These are phyloP conservation scores for Blastobotrys americana DNA, from an alignment of 805 yeast genomes.

Conservation along the genomic window DNA sequence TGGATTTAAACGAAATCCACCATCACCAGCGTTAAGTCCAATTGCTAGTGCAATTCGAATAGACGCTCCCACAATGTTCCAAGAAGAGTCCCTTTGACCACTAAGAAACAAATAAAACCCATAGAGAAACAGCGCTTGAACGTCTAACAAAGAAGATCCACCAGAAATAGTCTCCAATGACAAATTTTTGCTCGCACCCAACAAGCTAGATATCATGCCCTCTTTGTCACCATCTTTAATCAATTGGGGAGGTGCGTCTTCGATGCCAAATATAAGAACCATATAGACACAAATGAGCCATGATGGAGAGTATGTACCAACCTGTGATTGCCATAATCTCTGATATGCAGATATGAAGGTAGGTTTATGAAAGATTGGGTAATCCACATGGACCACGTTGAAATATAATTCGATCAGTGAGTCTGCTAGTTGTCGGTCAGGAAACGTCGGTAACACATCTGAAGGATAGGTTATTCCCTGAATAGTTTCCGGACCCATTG, in stretches of 20 bases:
- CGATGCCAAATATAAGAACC: conserved; percentile 1
- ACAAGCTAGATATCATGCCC: neutral
- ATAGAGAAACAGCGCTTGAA: conserved; percentile 9
- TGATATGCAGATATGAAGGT: neutral
- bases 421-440: conserved; percentile 3
- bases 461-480: neutral
- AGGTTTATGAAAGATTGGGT: conserved; percentile 2
- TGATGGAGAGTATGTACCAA: neutral
- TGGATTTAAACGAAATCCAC: conserved; percentile 1
- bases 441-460: neutral
- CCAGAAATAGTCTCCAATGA: neutral
- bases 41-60: conserved; percentile 8
- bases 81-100: conserved; percentile 8
- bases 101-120: conserved; percentile 2
- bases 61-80: conserved; percentile 7
- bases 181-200: neutral
- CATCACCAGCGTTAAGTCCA: conserved; percentile 9
- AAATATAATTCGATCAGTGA: neutral
- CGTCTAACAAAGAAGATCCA: conserved; percentile 6
- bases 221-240: neutral
- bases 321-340: conserved; percentile 1
- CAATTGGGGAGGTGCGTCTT: neutral
- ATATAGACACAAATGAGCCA: conserved; percentile 7
- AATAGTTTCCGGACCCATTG: conserved; percentile 3
- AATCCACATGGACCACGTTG: neutral